Evolutionary conservation across 2,329 filamentous ascomycete genomes (phyloP), one percentile per base, ranked within the genome.

Genomic region (Trichoderma hamatum): DNA sequence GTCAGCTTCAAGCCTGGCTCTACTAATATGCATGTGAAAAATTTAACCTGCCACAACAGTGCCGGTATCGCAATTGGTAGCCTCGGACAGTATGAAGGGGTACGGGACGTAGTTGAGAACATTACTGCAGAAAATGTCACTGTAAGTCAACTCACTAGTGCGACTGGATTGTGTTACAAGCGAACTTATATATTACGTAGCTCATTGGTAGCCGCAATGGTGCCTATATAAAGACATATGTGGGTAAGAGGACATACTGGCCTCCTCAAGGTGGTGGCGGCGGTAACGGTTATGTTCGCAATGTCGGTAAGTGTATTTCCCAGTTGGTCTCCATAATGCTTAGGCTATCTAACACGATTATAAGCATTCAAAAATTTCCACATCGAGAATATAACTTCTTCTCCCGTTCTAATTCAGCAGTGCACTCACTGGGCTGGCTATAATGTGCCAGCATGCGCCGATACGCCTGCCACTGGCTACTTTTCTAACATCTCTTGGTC

Each of bases 1-100:
- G 46, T 64, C 16, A 64, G 61, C n/a, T 64, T 64, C 24, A 64
- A 64, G 26, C 61, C 61, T 21, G 61, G 61, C 21, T 64, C 61
- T 16, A 64, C 61, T 19, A 64, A 64, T n/a, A 64, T 64, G 5
- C 61, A 54, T 4, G 61, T 64, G 21, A 64, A 64, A 19, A 64
- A 64, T n/a, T 54, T 64, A 46, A 64, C 61, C 10, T 64, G 61
- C 30, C 39, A 64, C 30, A 64, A 64, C 21, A 64, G 61, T 49
- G 61, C 61, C 5, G 61, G 61, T 24, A 64, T 64, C 24, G 61
- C 61, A 39, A 64, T 64, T 9, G 61, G 61, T 10, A 64, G 61
- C 32, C 49, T 64, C 36, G 61, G 61, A 4, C 61, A 64, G 21
- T 64, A 64, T 54, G 61, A 64, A 49, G 61, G 61, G n/a, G 61